phyloP scores from a whole-genome alignment of 2,329 filamentous ascomycete species.

The Elsinoe fawcettii region DNA sequence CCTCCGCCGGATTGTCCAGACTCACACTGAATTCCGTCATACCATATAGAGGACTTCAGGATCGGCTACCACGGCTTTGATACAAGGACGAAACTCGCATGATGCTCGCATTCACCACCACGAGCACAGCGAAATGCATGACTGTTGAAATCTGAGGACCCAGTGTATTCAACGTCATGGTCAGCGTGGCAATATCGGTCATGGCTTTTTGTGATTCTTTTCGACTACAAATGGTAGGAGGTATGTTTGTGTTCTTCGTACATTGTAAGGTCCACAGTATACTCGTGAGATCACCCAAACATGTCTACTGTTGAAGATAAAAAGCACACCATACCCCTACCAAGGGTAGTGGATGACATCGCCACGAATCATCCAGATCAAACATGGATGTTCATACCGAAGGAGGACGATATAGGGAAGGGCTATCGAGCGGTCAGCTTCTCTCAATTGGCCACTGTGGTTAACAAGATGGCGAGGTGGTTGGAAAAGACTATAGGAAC shows the following conservation, averaged over 20 bases:
- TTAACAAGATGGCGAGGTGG: constrained; percentile 20
- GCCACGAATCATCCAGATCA: constrained; percentile 19
- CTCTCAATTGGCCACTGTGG: constrained; percentile 19
- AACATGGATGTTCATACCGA: constrained; percentile 21
- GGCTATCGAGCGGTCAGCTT: constrained; percentile 21
- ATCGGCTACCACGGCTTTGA: not conserved
- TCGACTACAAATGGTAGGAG: not conserved
- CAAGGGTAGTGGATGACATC: constrained; percentile 20
- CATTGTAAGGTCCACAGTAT: not conserved
- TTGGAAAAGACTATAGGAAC: constrained; percentile 18
- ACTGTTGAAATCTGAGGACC: not conserved
- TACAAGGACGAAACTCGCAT: not conserved
- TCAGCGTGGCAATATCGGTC: not conserved
- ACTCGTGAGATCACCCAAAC: not conserved
- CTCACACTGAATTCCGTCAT: not conserved
- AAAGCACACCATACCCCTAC: constrained; percentile 15
- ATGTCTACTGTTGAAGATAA: constrained; percentile 1
- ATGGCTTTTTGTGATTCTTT: not conserved
- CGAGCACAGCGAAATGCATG: not conserved
- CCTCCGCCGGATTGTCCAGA: not conserved
- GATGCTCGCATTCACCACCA: not conserved
- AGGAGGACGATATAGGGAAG: constrained; percentile 18
- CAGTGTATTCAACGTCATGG: not conserved
- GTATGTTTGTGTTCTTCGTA: not conserved
- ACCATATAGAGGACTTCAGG: not conserved